These are phyloP conservation scores for Diaporthe australafricana DNA, from an alignment of 2,329 filamentous ascomycete genomes.

Conservation along the genomic window DNA sequence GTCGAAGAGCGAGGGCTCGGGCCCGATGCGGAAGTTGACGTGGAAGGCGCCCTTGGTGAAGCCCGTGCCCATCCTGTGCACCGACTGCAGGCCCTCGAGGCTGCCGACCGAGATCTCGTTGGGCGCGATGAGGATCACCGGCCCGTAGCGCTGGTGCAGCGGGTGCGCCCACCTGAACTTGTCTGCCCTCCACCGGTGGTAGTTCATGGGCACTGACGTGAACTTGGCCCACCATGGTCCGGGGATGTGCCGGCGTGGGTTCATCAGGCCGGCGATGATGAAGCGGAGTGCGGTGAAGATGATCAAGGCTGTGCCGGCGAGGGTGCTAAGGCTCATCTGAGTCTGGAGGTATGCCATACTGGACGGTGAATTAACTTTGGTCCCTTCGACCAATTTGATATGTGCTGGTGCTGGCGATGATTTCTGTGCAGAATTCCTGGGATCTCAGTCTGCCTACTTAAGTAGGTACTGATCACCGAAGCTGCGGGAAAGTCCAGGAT, in stretches of 20 bases:
- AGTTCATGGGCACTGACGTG: slow-evolving; percentile 28
- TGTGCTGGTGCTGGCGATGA: not conserved
- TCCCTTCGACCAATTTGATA: not conserved
- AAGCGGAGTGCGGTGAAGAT: not conserved
- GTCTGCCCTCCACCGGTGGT: slow-evolving; percentile 13
- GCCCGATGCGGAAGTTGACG: slow-evolving; percentile 37
- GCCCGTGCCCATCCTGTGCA: slow-evolving; percentile 33
- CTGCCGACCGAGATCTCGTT: slow-evolving; percentile 28
- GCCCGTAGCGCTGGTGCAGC: slow-evolving; percentile 22
- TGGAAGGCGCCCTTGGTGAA: slow-evolving; percentile 40
- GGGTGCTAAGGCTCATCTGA: not conserved
- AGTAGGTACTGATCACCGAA: not conserved
- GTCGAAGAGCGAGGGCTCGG: slow-evolving; percentile 38
- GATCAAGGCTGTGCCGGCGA: not conserved
- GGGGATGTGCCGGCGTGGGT: slow-evolving; percentile 25
- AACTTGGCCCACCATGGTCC: slow-evolving; percentile 28
- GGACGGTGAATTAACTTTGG: not conserved
- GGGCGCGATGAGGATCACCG: slow-evolving; percentile 29
- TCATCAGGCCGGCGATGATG: slow-evolving; percentile 17
- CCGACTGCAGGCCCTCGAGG: slow-evolving; percentile 27
- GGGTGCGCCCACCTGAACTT: slow-evolving; percentile 27
- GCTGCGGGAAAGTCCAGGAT: too few relatives aligned
- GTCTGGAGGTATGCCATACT: not conserved
- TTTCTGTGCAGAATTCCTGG: too few relatives aligned
- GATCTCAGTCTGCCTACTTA: not conserved